Base-by-base conservation (phyloP, 257 asterid species). In the Catharanthus roseus region DNA sequence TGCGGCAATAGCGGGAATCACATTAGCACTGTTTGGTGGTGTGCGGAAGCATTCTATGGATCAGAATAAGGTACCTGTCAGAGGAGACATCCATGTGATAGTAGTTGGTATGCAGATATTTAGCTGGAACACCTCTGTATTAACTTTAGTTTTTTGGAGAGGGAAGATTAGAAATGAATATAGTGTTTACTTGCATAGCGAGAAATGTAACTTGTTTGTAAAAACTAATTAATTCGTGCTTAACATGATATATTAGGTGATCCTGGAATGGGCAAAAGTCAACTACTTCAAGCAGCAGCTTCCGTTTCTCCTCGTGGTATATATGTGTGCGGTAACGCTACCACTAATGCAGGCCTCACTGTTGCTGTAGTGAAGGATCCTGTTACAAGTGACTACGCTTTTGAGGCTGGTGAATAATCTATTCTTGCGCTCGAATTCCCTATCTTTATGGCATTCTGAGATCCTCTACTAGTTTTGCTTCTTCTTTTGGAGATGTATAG, bases 261-360 rank as follows among this genome's bases (percentile, higher is more conserved):
- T 85, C 98, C 97, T 77, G 98, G 98, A 70, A 83, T 93, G 77
- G 98, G 97, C 73, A 93, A 93, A 86, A 93, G 97, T 75, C 98
- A 93, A 77, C 90, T 93, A 70, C 98, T 93, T 72, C 88, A 93
- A 83, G 98, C 97, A 67, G 97, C 97, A 73, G 96, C 98, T 78
- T 89, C 97, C 78, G 82, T 93, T 89, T 91, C 96, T 82, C 98
- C 96, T 69, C 97, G 98, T 60, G 98, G 98, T 76, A 86, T 93
- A 77, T 93, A 91, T 76, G 95, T 93, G 19, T 93, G 98, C 82
- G 98, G 98, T 68, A 93, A 93, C 68, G 92, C 96, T 76, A 89
- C 98, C 83, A 93, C 97, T 63, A 93, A 93, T 78, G 98, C 97
- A 51, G 97, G 98, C 73, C 97, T 93, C 67, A 93, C 98, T 56